A percentile compares a stretch with the other conserved stretches of the same genome.
phyloP scores from a whole-genome alignment of 2,329 filamentous ascomycete species.

The Cordyceps cicadae region DNA sequence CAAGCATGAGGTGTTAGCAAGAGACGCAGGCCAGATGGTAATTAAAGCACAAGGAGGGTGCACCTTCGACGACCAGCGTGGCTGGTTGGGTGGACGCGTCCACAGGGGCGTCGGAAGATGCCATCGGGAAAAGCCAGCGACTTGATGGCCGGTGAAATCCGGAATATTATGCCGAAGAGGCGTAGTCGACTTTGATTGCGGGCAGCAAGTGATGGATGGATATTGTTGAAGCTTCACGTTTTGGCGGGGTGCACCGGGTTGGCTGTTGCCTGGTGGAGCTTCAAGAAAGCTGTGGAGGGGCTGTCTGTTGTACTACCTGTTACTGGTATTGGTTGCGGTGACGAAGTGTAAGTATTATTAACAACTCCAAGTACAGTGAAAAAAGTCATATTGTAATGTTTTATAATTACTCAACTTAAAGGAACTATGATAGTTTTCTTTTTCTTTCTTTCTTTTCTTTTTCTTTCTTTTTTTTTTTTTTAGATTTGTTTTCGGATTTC shows the following conservation, averaged over 20 bases:
- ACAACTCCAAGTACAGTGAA: too few relatives aligned
- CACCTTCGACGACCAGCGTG: neutral
- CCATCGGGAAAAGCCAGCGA: neutral
- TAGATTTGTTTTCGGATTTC: too few relatives aligned
- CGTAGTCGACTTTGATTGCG: neutral
- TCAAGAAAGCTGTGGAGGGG: neutral
- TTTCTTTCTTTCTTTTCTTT: too few relatives aligned
- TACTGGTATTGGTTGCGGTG: neutral
- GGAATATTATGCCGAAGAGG: neutral
- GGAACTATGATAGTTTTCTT: too few relatives aligned
- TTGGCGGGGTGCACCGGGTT: slow-evolving; percentile 1
- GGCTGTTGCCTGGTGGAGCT: slow-evolving; percentile 8
- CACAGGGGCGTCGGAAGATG: neutral
- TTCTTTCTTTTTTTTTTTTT: too few relatives aligned
- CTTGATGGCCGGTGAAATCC: neutral
- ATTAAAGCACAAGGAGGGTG: neutral
- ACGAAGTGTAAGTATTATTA: neutral
- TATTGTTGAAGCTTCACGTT: slow-evolving; percentile 3
- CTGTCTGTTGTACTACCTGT: neutral
- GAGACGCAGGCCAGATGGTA: neutral
- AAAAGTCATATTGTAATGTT: too few relatives aligned
- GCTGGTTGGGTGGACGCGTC: neutral
- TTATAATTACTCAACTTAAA: neutral
- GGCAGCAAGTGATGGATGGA: neutral
- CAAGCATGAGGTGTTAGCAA: slow-evolving; percentile 12